Percentiles rank a stretch among this genome's conserved stretches.
phyloP scores from a whole-genome alignment of 2,329 filamentous ascomycete species.

The Periglandula ipomoeae region DNA sequence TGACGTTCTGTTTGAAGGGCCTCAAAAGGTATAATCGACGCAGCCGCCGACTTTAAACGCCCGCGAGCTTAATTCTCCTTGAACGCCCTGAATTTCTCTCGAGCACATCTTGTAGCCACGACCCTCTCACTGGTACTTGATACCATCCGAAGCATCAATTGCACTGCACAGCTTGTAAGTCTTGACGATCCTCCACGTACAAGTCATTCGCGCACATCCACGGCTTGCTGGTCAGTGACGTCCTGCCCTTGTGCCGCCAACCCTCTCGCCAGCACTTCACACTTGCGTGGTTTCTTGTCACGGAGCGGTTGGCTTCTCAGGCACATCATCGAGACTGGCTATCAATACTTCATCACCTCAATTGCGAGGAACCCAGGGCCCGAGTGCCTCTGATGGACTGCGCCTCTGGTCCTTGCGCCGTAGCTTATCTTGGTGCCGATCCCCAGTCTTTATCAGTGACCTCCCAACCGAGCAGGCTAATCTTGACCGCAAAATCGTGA shows the following conservation, averaged over 20 bases:
- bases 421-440: constrained; percentile 8
- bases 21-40: constrained; percentile 8
- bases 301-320: background rate
- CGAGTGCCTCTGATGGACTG: background rate
- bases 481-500: constrained; percentile 3
- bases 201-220: background rate
- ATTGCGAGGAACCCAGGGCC: background rate
- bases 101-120: constrained; percentile 4
- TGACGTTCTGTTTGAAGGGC: constrained; percentile 1
- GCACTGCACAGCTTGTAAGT: constrained; percentile 8
- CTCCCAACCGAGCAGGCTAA: background rate
- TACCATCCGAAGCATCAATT: constrained; percentile 4
- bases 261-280: background rate
- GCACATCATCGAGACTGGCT: background rate
- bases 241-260: background rate
- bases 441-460: constrained; percentile 7
- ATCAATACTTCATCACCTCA: background rate
- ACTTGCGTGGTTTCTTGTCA: background rate
- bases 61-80: background rate
- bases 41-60: constrained; percentile 4
- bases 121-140: background rate
- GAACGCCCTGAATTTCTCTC: background rate
- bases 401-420: background rate
- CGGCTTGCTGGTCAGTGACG: background rate
- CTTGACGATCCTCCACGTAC: background rate